Evolutionary conservation across 305 asterid species (phyloP), one percentile per base, ranked within the genome.

Genomic region (Ruellia speciosa): DNA sequence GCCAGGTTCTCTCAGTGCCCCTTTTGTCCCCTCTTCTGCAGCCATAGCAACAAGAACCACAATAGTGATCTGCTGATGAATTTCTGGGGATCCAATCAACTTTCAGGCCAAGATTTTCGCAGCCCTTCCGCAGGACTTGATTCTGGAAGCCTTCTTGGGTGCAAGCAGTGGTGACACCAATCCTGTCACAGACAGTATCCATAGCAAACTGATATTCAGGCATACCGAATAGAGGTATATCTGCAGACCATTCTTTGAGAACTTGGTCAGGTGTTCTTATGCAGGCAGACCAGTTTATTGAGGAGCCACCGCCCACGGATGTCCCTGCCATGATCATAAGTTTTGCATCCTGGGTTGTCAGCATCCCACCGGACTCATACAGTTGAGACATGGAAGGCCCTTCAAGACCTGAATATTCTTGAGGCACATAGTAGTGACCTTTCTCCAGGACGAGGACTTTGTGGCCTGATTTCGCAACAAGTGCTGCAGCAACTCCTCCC

Each of bases 241-340:
- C 62, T 37, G 11, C 59, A 3, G 84, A 81, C 96, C 98, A 90
- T 59, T 90, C 96, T 40, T 72, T 66, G 43, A 87, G 89, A 57
- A 90, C 63, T 58, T 84, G 46, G 58, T 73, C 70, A 0, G 98
- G 98, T 40, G 98, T 85, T 69, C 70, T 83, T 49, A 90, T 68
- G 62, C 88, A 80, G 43, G 96, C 98, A 0, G 95, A 75, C 98
- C 96, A 90, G 58, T 90, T 90, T 56, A 90, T 47, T 3, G 88
- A 72, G 7, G 98, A 85, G n/a, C 98, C 98, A 0, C 98, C 98
- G 7, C 98, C 95, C 11, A 87, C 86, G 1, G 89, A 71, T 46
- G 87, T 71, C 56, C 98, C 98, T 0, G 96, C 92, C 65, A 74
- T 10, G 46, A 86, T 28, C 81, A 83, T 62, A 14, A 83, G 5